phyloP scores from a whole-genome alignment of 129 eudicot species.

The Flaveria linearis region DNA sequence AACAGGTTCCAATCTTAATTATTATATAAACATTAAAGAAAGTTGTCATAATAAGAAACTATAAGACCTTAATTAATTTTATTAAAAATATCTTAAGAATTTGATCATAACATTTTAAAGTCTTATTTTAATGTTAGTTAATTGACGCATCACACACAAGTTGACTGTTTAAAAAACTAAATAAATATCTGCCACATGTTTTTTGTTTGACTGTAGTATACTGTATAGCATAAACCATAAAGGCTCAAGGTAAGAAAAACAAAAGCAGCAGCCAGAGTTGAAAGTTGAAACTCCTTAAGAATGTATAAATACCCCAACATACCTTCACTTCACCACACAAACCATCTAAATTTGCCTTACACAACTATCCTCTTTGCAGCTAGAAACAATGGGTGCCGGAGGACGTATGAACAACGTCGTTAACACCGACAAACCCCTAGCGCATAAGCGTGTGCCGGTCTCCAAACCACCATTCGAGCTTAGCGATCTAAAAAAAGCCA shows the following conservation, averaged over 20 bases:
- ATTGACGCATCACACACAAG: background rate
- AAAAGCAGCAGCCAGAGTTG: background rate
- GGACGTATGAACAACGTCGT: slow-evolving; percentile 5
- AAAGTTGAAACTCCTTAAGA: too few relatives aligned
- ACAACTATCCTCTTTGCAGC: background rate
- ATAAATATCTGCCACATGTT: too few relatives aligned
- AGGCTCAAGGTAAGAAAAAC: background rate
- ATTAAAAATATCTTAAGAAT: background rate
- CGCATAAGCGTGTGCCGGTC: slow-evolving; percentile 1
- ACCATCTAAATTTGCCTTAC: background rate
- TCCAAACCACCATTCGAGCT: slow-evolving; percentile 38
- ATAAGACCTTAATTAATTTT: too few relatives aligned
- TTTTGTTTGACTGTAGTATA: too few relatives aligned
- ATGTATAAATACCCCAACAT: background rate
- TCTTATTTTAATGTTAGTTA: too few relatives aligned
- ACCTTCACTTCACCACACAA: background rate
- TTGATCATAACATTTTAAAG: background rate
- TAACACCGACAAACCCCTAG: background rate
- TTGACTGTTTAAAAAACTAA: too few relatives aligned
- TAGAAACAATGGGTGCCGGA: slow-evolving; percentile 15
- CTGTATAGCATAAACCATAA: too few relatives aligned
- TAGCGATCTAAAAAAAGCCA: slow-evolving; percentile 38
- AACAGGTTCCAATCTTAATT: too few relatives aligned
- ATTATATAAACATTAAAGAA: too few relatives aligned
- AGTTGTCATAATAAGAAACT: too few relatives aligned